phyloP scores from a whole-genome alignment of 2,329 filamentous ascomycete genomes.

The Neurospora sp. region DNA sequence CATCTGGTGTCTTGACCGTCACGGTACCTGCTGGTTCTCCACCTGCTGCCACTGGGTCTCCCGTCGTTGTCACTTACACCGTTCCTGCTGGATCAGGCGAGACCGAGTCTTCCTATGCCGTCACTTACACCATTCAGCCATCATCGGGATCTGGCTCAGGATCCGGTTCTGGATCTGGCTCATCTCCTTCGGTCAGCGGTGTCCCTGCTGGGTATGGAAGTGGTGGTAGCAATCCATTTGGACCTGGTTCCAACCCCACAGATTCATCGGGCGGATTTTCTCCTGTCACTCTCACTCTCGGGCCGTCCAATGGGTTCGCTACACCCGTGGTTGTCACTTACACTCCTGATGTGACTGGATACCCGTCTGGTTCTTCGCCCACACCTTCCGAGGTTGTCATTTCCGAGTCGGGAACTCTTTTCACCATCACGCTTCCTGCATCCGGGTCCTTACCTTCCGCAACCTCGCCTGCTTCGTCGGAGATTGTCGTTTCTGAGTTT shows the following conservation, averaged over 20 bases:
- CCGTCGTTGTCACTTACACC: slow-evolving; percentile 13
- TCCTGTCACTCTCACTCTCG: slow-evolving; percentile 3
- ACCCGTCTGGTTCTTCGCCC: background rate
- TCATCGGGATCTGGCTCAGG: background rate
- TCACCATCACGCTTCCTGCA: slow-evolving; percentile 2
- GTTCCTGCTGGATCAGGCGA: slow-evolving; percentile 4
- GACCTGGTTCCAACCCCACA: background rate
- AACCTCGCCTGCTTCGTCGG: background rate
- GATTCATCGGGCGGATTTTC: background rate
- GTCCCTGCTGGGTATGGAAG: slow-evolving; percentile 3
- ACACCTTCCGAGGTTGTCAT: background rate
- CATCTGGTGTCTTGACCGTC: slow-evolving; percentile 2
- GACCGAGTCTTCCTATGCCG: slow-evolving; percentile 9
- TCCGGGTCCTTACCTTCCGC: background rate
- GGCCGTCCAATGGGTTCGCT: background rate
- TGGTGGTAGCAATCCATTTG: background rate
- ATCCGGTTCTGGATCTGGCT: background rate
- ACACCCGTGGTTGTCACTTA: slow-evolving; percentile 8
- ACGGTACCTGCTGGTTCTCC: background rate
- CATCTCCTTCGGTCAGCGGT: background rate
- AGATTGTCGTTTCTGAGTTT: background rate
- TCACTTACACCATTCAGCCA: slow-evolving; percentile 12
- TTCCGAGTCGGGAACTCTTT: background rate
- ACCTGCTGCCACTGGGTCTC: slow-evolving; percentile 1
- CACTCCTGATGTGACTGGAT: slow-evolving; percentile 4